These are phyloP conservation scores for Hylodesmum podocarpum DNA, from an alignment of 306 rosid species.

Conservation along the genomic window DNA sequence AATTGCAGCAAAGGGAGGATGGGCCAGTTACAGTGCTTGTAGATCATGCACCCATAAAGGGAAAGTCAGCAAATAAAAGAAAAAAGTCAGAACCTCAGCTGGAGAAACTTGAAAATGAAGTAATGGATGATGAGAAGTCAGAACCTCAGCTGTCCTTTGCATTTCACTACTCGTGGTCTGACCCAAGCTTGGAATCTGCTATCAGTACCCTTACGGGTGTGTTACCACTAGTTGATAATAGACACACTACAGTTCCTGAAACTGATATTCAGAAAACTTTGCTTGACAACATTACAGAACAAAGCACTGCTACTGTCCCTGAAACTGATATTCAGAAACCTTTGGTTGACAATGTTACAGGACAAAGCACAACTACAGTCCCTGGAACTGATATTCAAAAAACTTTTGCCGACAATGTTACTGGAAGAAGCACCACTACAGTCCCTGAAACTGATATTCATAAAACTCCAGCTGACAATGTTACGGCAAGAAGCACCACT, in stretches of 20 bases:
- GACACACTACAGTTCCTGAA: slow-evolving; percentile 12
- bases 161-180: slow-evolving; percentile 79
- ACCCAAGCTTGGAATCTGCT: slow-evolving; percentile 81
- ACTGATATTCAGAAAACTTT: neutral
- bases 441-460: neutral
- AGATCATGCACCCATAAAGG: slow-evolving; percentile 27
- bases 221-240: slow-evolving; percentile 55
- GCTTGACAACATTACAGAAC: neutral
- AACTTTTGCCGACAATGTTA: slow-evolving; percentile 28
- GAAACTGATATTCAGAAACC: neutral
- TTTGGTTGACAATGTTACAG: slow-evolving; percentile 24
- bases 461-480: neutral
- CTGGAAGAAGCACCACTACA: neutral
- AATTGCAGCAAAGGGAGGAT: slow-evolving; percentile 29
- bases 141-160: slow-evolving; percentile 61
- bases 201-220: slow-evolving; percentile 73
- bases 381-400: neutral
- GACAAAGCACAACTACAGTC: neutral
- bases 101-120: slow-evolving; percentile 38
- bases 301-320: neutral
- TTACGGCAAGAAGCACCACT: neutral
- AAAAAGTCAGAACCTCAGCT: slow-evolving; percentile 29
- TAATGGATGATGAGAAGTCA: slow-evolving; percentile 40
- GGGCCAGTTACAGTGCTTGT: slow-evolving; percentile 18
- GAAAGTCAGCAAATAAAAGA: slow-evolving; percentile 33